phyloP scores from a whole-genome alignment of 768 basidiomycete species.

The Pleurotus ostreatus region DNA sequence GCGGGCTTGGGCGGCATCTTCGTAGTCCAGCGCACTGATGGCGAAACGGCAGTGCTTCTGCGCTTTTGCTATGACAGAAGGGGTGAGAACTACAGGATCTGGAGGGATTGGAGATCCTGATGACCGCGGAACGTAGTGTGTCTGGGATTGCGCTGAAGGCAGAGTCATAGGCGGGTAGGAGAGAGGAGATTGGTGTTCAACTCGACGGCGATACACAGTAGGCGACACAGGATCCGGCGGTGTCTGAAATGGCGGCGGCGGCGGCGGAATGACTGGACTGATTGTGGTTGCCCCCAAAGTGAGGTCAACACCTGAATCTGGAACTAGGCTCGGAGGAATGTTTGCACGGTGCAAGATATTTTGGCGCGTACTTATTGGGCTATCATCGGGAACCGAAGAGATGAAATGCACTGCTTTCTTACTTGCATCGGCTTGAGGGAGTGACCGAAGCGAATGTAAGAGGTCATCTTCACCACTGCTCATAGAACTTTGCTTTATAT shows the following conservation, averaged over 20 bases:
- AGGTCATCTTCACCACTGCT: constrained; percentile 5
- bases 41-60: constrained; percentile 95
- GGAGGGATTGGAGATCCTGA: constrained; percentile 16
- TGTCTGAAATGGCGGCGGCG: neutral
- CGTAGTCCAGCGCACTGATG: constrained; percentile 93
- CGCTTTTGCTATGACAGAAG: constrained; percentile 61
- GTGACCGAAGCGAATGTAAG: neutral
- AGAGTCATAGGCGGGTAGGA: neutral
- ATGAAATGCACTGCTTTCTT: constrained; percentile 49
- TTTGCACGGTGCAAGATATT: constrained; percentile 16
- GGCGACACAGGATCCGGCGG: constrained; percentile 10
- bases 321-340: constrained; percentile 15
- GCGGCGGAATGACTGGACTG: constrained; percentile 2
- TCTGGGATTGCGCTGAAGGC: constrained; percentile 7
- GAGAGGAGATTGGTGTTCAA: constrained; percentile 5
- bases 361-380: constrained; percentile 13
- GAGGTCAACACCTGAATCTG: constrained; percentile 3
- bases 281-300: neutral
- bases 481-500: constrained; percentile 16
- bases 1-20: constrained; percentile 83
- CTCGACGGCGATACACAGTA: constrained; percentile 4
- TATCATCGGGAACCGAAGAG: constrained; percentile 37
- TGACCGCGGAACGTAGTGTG: constrained; percentile 13
- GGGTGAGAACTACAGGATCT: constrained; percentile 50
- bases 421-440: constrained; percentile 25